Evolutionary conservation across 257 asterid species (phyloP).

Genomic region (Primulina tabacum): DNA sequence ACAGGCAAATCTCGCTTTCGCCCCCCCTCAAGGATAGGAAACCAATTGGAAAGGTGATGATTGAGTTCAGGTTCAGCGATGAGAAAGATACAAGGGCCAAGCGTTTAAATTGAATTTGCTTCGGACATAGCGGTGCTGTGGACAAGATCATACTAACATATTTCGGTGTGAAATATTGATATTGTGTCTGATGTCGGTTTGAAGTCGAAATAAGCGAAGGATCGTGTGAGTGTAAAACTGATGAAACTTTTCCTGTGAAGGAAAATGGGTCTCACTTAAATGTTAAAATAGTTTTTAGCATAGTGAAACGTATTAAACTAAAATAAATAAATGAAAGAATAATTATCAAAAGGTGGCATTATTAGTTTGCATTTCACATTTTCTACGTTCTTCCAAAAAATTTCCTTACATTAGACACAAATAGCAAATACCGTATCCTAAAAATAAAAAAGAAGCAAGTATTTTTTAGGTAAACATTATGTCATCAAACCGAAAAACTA

Average conservation of each 20-base stretch:
- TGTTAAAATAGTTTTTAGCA: too few species aligned
- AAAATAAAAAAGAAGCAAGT: too few species aligned
- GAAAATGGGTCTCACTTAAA: too few species aligned
- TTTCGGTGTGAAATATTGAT: not conserved
- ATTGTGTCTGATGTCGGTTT: not conserved
- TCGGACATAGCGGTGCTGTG: not conserved
- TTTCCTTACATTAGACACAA: too few species aligned
- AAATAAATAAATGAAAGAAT: too few species aligned
- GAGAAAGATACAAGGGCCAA: slow-evolving; percentile 42
- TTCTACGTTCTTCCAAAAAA: too few species aligned
- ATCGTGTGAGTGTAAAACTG: not conserved
- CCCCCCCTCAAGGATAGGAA: slow-evolving; percentile 80
- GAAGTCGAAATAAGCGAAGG: not conserved
- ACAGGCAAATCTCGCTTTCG: slow-evolving; percentile 83
- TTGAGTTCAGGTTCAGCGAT: slow-evolving; percentile 57
- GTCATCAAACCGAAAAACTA: too few species aligned
- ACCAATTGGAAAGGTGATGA: slow-evolving; percentile 93
- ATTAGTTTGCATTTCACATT: too few species aligned
- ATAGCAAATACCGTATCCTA: too few species aligned
- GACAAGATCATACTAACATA: not conserved
- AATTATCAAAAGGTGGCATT: too few species aligned
- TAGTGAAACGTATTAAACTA: not conserved
- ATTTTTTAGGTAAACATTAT: too few species aligned
- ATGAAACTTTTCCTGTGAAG: not conserved
- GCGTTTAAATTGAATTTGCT: slow-evolving; percentile 35